Conservation (phyloP, 2,329 filamentous ascomycete genomes). For the Cadophora sp. region DNA sequence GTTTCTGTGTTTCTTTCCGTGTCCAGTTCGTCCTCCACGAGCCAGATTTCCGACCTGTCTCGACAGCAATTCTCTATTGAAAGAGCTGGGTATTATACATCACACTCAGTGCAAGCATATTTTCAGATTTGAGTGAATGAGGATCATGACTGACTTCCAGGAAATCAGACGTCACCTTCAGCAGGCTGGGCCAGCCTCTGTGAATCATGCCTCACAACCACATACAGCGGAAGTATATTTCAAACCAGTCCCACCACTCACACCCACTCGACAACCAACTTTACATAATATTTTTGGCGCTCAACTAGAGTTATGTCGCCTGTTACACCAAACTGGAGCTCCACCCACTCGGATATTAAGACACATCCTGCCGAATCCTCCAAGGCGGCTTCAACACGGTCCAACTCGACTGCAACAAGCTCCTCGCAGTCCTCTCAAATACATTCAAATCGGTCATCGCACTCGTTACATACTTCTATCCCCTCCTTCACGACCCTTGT, state of each 20-base stretch:
- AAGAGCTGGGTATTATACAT: too few relatives aligned
- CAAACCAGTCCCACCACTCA: neutral
- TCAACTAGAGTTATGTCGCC: neutral
- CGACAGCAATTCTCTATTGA: too few relatives aligned
- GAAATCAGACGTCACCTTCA: neutral
- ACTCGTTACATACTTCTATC: neutral
- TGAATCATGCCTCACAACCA: neutral
- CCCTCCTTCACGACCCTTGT: slow-evolving; percentile 1
- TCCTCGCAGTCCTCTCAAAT: neutral
- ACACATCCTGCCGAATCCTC: neutral
- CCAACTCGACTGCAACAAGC: neutral
- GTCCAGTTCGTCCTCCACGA: too few relatives aligned
- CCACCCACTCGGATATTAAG: neutral
- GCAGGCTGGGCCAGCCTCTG: neutral
- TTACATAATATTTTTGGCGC: neutral
- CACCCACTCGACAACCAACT: neutral
- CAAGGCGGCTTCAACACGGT: neutral
- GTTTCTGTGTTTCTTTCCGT: too few relatives aligned
- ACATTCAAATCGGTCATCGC: neutral
- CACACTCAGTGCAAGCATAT: too few relatives aligned
- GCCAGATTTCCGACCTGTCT: too few relatives aligned
- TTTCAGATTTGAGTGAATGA: too few relatives aligned
- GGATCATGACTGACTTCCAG: neutral
- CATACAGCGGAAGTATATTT: neutral
- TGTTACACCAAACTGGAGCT: neutral